Base-by-base conservation (phyloP, 805 yeast genomes). In the Yueomyces sinensis region DNA sequence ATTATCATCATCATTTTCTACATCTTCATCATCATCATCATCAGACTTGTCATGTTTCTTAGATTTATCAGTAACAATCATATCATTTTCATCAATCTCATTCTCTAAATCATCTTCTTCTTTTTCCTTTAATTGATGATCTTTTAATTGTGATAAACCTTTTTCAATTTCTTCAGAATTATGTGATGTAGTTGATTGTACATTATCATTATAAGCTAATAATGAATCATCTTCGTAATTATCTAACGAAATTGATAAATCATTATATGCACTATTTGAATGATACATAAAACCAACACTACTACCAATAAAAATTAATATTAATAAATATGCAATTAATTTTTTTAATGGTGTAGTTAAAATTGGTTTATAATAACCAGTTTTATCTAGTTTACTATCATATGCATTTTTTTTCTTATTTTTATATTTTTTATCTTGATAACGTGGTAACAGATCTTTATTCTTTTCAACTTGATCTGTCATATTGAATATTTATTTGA, bases 341-440 rank as follows among this genome's bases (percentile, higher is more conserved):
- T 66, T 68, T 44, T 68, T 66, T 62, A 63, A 62, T 18, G 70
- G 70, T 3, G 74, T 66, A 1, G 74, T 66, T 37, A 68, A 45
- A 29, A 52, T 32, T 13, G 36, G 27, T 13, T 31, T 30, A 14
- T 23, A 27, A 9, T 32, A 32, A 17, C 39, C 48, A 17, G 39
- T 38, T 35, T 45, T 47, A 39, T 25, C 28, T 13, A 25, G 13
- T n/a, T 25, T 25, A n/a, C 6, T n/a, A 13, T 6, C 15, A n/a
- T 25, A 25, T n/a, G 14, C 15, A 25, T 25, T 7, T n/a, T 25
- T 25, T 25, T 25, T 25, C n/a, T n/a, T n/a, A n/a, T n/a, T n/a
- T n/a, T 25, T 9, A n/a, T 25, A 25, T 9, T 11, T 25, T 25
- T 25, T 25, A 7, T 22, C 24, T 31, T 37, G 33, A 30, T 53